Evolutionary conservation across 2,329 filamentous ascomycete genomes (phyloP).

Genomic region (Dichotomopilus funicola): DNA sequence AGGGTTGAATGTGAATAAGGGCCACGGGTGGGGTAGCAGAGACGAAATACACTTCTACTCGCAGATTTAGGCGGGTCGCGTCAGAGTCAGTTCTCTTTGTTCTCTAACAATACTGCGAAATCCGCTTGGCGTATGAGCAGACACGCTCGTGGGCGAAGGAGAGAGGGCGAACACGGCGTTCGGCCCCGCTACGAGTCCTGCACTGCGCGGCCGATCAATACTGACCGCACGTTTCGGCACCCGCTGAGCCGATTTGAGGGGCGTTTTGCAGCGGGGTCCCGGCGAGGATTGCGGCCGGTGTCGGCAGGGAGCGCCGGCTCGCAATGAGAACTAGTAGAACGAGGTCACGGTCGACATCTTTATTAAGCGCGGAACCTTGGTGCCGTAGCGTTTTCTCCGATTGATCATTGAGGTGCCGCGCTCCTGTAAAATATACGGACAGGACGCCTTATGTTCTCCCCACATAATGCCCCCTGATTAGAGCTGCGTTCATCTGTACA

Average conservation of each 20-base stretch:
- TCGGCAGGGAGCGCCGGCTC: slow-evolving; percentile 1
- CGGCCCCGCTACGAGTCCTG: background rate
- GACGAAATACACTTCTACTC: too few relatives aligned
- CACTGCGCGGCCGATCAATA: slow-evolving; percentile 2
- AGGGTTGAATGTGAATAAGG: background rate
- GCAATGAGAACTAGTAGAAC: too few relatives aligned
- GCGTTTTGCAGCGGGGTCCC: background rate
- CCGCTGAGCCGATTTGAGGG: slow-evolving; percentile 3
- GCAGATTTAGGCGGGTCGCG: too few relatives aligned
- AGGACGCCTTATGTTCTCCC: too few relatives aligned
- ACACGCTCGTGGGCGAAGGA: background rate
- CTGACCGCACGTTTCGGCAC: slow-evolving; percentile 11
- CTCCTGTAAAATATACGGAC: too few relatives aligned
- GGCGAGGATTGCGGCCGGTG: background rate
- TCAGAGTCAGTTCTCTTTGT: background rate
- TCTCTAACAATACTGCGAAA: background rate
- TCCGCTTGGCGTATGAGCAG: background rate
- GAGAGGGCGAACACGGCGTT: background rate
- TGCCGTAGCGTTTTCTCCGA: too few relatives aligned
- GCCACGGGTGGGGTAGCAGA: too few relatives aligned
- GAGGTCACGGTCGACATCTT: too few relatives aligned
- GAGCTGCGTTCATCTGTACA: too few relatives aligned
- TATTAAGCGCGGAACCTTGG: too few relatives aligned
- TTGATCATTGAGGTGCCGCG: too few relatives aligned
- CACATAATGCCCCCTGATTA: too few relatives aligned